Evolutionary conservation across 345 rosid species (phyloP).

Genomic region (Gossypium herbaceum): DNA sequence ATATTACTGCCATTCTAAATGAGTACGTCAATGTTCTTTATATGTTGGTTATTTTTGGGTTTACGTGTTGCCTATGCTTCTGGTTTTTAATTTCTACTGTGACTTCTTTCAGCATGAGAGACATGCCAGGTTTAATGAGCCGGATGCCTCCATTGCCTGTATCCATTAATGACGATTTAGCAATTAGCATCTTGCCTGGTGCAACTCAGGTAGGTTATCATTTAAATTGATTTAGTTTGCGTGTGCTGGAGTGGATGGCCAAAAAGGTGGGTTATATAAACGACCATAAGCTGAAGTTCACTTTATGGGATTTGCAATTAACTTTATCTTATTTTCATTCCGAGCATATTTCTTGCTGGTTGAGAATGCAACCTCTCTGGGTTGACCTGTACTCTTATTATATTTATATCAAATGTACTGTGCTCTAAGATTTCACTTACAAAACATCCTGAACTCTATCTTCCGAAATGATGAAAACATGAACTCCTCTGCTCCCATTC

Average conservation of each 20-base stretch:
- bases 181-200: conserved; percentile 49
- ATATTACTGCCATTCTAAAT: conserved; percentile 61
- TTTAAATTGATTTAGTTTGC: not conserved
- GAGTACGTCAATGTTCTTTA: conserved; percentile 50
- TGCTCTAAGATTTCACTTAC: not conserved
- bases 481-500: not conserved
- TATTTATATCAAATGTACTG: not conserved
- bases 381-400: not conserved
- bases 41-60: conserved; percentile 7
- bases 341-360: not conserved
- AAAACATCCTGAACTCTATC: not conserved
- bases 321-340: not conserved
- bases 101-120: conserved; percentile 57
- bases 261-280: not conserved
- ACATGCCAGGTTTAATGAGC: conserved; percentile 82
- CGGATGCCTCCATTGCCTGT: conserved; percentile 83
- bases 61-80: conserved; percentile 10
- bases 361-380: not conserved
- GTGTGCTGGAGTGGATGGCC: not conserved
- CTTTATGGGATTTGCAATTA: not conserved
- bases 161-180: conserved; percentile 61
- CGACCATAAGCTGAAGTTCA: not conserved
- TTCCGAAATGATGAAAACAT: not conserved
- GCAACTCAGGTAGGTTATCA: conserved; percentile 42
- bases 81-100: conserved; percentile 17